A percentile compares a stretch with the other conserved stretches of the same genome.
Evolutionary conservation across 352 stramenopile species (phyloP).

Genomic region (Globisporangium cederbergense): DNA sequence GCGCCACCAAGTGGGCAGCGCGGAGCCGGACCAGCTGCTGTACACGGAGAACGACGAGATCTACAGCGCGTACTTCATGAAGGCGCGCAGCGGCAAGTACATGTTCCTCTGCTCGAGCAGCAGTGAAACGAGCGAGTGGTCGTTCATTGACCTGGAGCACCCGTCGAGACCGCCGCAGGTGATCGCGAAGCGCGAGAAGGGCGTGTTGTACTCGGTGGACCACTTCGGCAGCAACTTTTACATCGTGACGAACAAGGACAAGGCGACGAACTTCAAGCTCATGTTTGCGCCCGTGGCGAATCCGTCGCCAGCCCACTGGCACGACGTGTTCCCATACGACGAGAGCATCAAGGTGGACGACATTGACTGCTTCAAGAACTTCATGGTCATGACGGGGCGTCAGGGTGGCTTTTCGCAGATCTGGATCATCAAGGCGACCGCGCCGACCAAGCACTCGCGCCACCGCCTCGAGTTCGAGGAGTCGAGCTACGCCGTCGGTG

Average conservation of each 20-base stretch:
- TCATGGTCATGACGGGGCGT: slow-evolving; percentile 83
- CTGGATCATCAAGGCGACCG: slow-evolving; percentile 75
- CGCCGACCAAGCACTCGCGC: slow-evolving; percentile 39
- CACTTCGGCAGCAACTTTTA: slow-evolving; percentile 90
- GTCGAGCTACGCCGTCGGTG: slow-evolving; percentile 84
- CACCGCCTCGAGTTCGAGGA: slow-evolving; percentile 87
- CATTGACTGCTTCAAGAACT: slow-evolving; percentile 86
- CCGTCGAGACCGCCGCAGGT: slow-evolving; percentile 42
- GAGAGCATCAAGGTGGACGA: slow-evolving; percentile 79
- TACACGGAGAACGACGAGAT: slow-evolving; percentile 94
- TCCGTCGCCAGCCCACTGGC: slow-evolving; percentile 71
- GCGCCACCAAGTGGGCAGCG: slow-evolving; percentile 82
- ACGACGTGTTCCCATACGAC: slow-evolving; percentile 85
- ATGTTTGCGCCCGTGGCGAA: slow-evolving; percentile 61
- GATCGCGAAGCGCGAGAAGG: slow-evolving; percentile 65
- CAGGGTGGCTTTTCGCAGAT: slow-evolving; percentile 84
- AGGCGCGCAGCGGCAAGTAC: slow-evolving; percentile 91
- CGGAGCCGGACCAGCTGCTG: slow-evolving; percentile 82
- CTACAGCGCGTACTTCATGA: slow-evolving; percentile 91
- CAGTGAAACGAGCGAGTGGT: slow-evolving; percentile 91
- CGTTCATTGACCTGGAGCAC: slow-evolving; percentile 66
- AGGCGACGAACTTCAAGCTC: slow-evolving; percentile 93
- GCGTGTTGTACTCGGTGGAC: slow-evolving; percentile 81
- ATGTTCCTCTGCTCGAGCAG: slow-evolving; percentile 87
- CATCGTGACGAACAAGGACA: slow-evolving; percentile 93